Conservation (phyloP, 305 asterid species). For the Withania somnifera region DNA sequence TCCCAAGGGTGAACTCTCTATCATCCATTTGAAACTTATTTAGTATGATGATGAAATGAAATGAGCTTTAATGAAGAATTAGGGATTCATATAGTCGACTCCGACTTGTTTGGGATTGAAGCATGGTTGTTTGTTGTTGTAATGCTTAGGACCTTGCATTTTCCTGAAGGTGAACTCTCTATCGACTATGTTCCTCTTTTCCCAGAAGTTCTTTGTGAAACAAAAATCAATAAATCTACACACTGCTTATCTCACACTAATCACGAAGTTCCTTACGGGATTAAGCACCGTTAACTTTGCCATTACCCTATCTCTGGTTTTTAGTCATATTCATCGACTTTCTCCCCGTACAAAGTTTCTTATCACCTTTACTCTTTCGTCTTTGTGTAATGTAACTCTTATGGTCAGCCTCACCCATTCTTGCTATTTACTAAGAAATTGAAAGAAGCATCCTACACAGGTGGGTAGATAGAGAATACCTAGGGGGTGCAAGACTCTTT, state of each 20-base stretch:
- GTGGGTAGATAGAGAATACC: not conserved
- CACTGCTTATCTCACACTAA: not conserved
- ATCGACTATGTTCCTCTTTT: not conserved
- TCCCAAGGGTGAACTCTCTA: not conserved
- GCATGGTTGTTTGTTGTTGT: not conserved
- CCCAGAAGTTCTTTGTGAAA: not conserved
- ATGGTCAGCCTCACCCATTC: not conserved
- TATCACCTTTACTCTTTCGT: not conserved
- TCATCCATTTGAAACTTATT: not conserved
- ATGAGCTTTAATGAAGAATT: not conserved
- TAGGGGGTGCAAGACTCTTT: not conserved
- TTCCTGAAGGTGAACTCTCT: not conserved
- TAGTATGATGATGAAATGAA: not conserved
- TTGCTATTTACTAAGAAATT: not conserved
- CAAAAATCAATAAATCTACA: not conserved
- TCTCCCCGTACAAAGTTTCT: not conserved
- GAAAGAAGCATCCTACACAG: not conserved
- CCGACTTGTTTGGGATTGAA: not conserved
- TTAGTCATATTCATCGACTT: not conserved
- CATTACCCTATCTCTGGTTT: not conserved
- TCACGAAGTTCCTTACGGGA: not conserved
- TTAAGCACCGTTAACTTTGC: not conserved
- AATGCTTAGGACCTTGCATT: not conserved
- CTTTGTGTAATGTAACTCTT: not conserved
- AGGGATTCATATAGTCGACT: not conserved